phyloP scores from a whole-genome alignment of 257 asterid species.

The Orobanche coerulescens region DNA sequence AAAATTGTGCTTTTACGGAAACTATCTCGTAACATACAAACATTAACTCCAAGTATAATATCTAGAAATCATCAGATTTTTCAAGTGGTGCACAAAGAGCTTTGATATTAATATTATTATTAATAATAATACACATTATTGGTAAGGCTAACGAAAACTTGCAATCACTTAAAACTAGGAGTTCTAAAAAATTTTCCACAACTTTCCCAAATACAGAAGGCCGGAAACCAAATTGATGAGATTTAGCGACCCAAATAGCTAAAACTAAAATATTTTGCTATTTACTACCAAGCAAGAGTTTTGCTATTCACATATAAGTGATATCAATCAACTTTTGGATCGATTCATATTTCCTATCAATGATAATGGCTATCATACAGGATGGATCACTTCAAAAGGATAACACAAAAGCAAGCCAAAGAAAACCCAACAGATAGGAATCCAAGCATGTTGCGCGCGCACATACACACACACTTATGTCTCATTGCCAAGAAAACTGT shows the following conservation, averaged over 20 bases:
- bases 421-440: background rate
- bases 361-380: too few species aligned
- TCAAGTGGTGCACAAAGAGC: too few species aligned
- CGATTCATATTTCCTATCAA: too few species aligned
- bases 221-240: background rate
- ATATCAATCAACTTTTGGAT: background rate
- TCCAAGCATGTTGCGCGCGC: too few species aligned
- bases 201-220: background rate
- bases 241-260: background rate
- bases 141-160: background rate
- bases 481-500: too few species aligned
- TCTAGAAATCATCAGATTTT: background rate
- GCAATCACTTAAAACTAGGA: conserved; percentile 3
- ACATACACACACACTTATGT: too few species aligned
- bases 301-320: background rate
- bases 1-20: background rate
- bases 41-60: background rate
- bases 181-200: background rate
- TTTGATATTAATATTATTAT: background rate
- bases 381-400: too few species aligned
- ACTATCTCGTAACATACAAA: background rate
- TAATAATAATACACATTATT: too few species aligned
- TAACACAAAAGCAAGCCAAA: background rate
- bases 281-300: background rate
- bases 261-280: background rate